phyloP scores from a whole-genome alignment of 169 alveolate species.

The Eimeria praecox region DNA sequence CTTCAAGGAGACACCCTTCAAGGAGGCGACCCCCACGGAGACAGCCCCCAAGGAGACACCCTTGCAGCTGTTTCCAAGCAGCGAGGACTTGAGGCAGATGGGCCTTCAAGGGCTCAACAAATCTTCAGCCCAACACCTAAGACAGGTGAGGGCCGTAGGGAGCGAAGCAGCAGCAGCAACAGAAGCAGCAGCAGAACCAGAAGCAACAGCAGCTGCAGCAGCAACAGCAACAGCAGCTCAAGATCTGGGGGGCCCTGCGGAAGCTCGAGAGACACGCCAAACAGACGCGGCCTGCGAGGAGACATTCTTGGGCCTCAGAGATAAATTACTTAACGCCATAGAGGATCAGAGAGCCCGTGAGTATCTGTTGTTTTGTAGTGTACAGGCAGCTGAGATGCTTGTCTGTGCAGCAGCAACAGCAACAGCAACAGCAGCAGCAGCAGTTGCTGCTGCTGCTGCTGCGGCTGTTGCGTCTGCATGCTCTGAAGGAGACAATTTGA shows the following conservation, averaged over 20 bases:
- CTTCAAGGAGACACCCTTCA: too few relatives aligned
- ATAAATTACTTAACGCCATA: neutral
- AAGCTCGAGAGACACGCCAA: neutral
- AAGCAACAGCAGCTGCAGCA: neutral
- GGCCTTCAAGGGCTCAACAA: neutral
- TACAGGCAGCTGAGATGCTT: neutral
- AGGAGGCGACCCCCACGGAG: too few relatives aligned
- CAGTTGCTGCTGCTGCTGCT: constrained; percentile 8
- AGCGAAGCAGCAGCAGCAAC: neutral
- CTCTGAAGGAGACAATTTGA: neutral
- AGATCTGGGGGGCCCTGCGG: neutral
- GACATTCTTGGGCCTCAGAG: neutral
- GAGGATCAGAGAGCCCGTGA: neutral
- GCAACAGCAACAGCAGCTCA: neutral
- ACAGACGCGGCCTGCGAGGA: neutral
- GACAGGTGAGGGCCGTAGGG: neutral
- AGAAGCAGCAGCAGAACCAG: neutral
- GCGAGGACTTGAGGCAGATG: neutral
- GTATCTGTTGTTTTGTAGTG: neutral
- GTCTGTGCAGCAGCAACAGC: neutral
- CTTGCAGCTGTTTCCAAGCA: neutral
- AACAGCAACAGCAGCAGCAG: constrained; percentile 8
- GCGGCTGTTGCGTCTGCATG: neutral
- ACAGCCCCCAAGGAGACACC: neutral
- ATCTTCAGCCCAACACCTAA: neutral